phyloP scores from a whole-genome alignment of 2,329 filamentous ascomycete species.

The Zasmidium citrigriseum region DNA sequence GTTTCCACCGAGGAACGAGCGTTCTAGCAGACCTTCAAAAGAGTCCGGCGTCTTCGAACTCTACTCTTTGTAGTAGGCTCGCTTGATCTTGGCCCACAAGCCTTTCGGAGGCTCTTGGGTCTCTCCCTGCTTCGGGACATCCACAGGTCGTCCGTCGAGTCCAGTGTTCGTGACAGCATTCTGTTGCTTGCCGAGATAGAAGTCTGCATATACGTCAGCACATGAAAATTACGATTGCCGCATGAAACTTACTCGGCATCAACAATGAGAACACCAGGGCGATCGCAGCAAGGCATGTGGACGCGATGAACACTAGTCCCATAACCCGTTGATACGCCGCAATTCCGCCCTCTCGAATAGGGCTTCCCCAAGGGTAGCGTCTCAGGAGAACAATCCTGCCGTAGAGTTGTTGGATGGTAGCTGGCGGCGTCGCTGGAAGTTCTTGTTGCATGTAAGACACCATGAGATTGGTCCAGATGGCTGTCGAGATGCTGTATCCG shows the following conservation, averaged over 20 bases:
- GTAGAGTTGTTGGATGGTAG: not conserved
- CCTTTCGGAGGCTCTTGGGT: not conserved
- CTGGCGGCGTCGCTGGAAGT: not conserved
- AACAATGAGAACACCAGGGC: not conserved
- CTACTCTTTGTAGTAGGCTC: conserved; percentile 7
- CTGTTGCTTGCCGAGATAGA: not conserved
- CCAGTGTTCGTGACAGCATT: not conserved
- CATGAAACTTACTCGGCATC: not conserved
- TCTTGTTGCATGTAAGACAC: conserved; percentile 9
- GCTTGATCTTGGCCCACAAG: not conserved
- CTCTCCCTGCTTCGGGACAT: not conserved
- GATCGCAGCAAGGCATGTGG: not conserved
- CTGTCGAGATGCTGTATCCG: conserved; percentile 40
- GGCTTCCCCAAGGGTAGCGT: conserved; percentile 1
- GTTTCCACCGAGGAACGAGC: not conserved
- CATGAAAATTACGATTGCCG: not conserved
- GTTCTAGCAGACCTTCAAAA: not conserved
- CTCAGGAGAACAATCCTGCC: conserved; percentile 4
- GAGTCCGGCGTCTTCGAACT: not conserved
- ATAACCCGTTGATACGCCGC: not conserved
- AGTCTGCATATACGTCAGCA: not conserved
- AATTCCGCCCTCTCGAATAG: not conserved
- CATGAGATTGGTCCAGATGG: conserved; percentile 9
- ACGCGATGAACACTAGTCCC: not conserved
- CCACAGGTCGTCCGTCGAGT: not conserved